Base-by-base conservation (phyloP, 768 basidiomycete genomes). In the Psilocybe tampanensis region DNA sequence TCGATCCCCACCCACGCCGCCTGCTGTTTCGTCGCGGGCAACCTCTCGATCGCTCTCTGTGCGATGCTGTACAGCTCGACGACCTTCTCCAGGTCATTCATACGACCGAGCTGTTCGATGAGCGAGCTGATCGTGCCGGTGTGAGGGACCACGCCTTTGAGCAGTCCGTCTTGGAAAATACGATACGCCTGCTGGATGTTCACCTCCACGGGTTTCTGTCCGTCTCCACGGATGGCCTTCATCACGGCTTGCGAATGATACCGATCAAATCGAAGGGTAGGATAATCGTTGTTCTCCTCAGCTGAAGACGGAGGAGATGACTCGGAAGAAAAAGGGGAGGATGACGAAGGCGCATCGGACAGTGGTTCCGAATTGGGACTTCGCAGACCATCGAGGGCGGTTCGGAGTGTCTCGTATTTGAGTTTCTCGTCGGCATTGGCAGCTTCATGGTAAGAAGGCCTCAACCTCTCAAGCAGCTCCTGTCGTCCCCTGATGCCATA, bases 1-100 rank as follows among this genome's bases (percentile, higher is more conserved):
- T 98, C 96, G 42, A 98, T 74, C 23, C 71, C 64, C 68, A 86
- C 83, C 95, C 95, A 98, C 1, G 79, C 78, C 1, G 51, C 50
- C 5, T 63, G 51, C 48, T 65, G 61, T 36, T 51, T 41, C 50
- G 79, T 74, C 33, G 85, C 60, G 0, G 76, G 68, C 3, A 76
- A 65, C 19, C 50, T 42, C 36, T 55, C 58, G 17, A 96, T 68
- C 1, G 89, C 73, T 12, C 67, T 66, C 71, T 95, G 93, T 8
- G 88, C 86, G 22, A 83, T 74, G 18, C 76, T 73, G 71, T 98
- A 97, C 18, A 89, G 71, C 44, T 82, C 77, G 18, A 77, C 76
- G 8, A 90, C 84, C 64, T 87, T 85, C 8, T 84, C 76, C 41
- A 87, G 64, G 51, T 87, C 79, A 47, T 81, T 78, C 8, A 72